Percentiles rank a stretch among this genome's conserved stretches.
These are phyloP conservation scores for Fonsecaea erecta DNA, from an alignment of 2,329 filamentous ascomycete genomes.

Conservation along the genomic window DNA sequence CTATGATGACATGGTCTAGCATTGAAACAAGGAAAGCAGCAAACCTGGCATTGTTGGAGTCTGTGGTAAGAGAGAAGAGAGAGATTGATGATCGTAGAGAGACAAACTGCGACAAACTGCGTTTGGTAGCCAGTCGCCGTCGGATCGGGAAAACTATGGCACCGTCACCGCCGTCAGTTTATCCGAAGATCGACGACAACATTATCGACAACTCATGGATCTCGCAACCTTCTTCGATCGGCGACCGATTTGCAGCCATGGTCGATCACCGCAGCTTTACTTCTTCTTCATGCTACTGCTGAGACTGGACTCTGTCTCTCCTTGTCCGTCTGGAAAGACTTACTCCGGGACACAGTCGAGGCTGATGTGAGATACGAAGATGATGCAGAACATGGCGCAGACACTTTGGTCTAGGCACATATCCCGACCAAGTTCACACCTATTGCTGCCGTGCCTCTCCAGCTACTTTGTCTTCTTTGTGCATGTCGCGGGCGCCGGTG, in stretches of 20 bases:
- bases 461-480: background rate
- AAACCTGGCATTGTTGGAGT: background rate
- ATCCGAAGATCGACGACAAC: conserved; percentile 5
- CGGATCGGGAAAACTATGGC: conserved; percentile 14
- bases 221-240: no score
- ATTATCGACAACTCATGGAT: background rate
- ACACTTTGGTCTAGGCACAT: background rate
- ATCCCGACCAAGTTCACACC: background rate
- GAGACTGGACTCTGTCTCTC: background rate
- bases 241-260: background rate
- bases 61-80: background rate
- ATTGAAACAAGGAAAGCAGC: conserved; percentile 6
- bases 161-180: background rate
- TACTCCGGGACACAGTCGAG: background rate
- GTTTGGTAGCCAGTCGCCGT: background rate
- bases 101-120: no score
- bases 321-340: background rate
- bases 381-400: background rate
- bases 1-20: conserved; percentile 15
- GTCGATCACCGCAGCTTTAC: background rate
- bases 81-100: background rate
- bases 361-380: background rate
- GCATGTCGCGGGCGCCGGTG: background rate
- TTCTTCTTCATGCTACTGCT: background rate
- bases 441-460: background rate